A percentile compares a stretch with the other conserved stretches of the same genome.
Conservation (phyloP, 257 asterid species). For the Solanum piurae region DNA sequence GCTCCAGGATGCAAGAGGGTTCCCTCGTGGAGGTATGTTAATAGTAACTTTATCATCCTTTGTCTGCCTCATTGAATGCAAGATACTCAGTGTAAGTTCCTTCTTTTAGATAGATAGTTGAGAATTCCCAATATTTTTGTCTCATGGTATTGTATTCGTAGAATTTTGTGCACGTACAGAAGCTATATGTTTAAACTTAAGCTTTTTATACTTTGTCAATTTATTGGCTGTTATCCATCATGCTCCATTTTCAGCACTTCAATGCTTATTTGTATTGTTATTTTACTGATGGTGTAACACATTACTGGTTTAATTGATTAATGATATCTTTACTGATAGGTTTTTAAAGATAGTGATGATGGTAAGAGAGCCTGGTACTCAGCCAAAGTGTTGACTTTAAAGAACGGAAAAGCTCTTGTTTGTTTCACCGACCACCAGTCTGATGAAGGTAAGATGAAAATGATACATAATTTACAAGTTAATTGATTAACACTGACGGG, state of each 20-base stretch:
- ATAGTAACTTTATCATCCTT: background rate
- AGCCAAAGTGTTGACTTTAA: conserved; percentile 54
- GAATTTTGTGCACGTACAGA: background rate
- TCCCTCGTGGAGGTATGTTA: conserved; percentile 70
- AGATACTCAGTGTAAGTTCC: background rate
- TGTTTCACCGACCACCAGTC: conserved; percentile 47
- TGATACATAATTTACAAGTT: background rate
- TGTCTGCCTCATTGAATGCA: background rate
- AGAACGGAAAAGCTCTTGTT: conserved; percentile 68
- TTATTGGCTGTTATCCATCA: background rate
- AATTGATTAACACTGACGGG: background rate
- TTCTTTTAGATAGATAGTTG: background rate
- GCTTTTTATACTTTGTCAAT: background rate
- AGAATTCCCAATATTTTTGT: background rate
- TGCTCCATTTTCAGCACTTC: background rate
- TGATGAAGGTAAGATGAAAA: conserved; percentile 49
- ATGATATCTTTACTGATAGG: conserved; percentile 32
- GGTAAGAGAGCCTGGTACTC: conserved; percentile 69
- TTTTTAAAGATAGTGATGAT: conserved; percentile 59
- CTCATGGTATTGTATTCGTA: background rate
- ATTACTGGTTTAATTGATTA: conserved; percentile 1
- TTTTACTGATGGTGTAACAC: background rate
- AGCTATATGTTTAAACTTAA: background rate
- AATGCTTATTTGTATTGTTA: background rate
- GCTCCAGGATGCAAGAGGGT: conserved; percentile 46